Conservation (phyloP, 345 rosid genomes). For the Camelina neglecta region DNA sequence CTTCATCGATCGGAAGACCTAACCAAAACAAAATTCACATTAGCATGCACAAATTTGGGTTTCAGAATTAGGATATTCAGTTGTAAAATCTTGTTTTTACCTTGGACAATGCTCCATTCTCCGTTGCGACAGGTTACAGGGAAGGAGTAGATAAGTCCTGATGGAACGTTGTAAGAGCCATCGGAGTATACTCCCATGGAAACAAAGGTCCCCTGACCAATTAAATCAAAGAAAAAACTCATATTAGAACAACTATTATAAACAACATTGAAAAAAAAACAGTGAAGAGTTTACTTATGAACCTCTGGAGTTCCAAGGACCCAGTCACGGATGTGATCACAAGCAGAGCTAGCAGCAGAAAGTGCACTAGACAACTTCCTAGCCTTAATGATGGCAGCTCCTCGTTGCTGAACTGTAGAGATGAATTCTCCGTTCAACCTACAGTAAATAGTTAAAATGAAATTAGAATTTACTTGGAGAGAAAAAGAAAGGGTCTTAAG, state of each 20-base stretch:
- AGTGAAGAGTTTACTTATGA: conserved; percentile 2
- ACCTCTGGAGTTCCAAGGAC: conserved; percentile 99
- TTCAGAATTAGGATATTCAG: neutral
- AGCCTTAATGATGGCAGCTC: conserved; percentile 99
- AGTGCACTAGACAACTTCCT: conserved; percentile 94
- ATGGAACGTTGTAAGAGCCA: conserved; percentile 94
- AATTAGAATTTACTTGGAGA: neutral
- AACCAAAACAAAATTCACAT: conserved; percentile 23
- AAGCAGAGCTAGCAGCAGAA: conserved; percentile 98
- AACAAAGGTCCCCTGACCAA: conserved; percentile 84
- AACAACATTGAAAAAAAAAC: neutral
- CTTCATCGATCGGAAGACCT: conserved; percentile 86
- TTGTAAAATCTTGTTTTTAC: conserved; percentile 45
- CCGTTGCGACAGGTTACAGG: conserved; percentile 88
- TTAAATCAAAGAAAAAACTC: conserved; percentile 5
- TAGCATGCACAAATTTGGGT: neutral
- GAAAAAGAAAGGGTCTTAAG: neutral
- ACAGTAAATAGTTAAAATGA: neutral
- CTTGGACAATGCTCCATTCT: conserved; percentile 94
- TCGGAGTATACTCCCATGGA: conserved; percentile 99
- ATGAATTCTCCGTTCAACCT: conserved; percentile 86
- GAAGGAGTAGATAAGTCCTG: conserved; percentile 96
- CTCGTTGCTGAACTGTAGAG: conserved; percentile 92
- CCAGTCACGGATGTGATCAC: conserved; percentile 99
- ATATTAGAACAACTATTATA: conserved; percentile 15